Conservation (phyloP, 2,329 filamentous ascomycete species). For the Didymella sp. region DNA sequence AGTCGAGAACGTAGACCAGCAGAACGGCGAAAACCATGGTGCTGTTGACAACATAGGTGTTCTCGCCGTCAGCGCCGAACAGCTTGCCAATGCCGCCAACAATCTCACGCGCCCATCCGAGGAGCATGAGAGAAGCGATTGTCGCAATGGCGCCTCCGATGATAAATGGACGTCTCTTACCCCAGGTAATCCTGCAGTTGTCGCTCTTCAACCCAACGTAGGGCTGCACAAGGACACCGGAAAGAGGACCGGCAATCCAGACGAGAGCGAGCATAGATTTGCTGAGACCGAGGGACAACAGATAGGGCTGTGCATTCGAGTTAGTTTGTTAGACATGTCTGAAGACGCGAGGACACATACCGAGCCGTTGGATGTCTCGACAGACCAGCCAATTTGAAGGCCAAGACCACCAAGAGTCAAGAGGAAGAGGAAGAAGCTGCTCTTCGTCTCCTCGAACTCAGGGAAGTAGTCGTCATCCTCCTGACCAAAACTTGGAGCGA, state of each 20-base stretch:
- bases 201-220: constrained; percentile 63
- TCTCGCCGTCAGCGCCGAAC: constrained; percentile 74
- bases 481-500: constrained; percentile 44
- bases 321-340: background rate
- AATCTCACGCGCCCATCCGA: constrained; percentile 60
- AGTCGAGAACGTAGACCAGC: constrained; percentile 89
- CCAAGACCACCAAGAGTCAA: constrained; percentile 86
- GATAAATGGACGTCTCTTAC: constrained; percentile 61
- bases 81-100: constrained; percentile 71
- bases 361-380: constrained; percentile 92
- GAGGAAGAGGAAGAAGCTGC: constrained; percentile 82
- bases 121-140: constrained; percentile 57
- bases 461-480: constrained; percentile 53
- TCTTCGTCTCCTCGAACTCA: constrained; percentile 72
- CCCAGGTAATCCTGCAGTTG: constrained; percentile 56
- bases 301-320: constrained; percentile 52
- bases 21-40: constrained; percentile 82
- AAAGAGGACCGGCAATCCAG: constrained; percentile 64
- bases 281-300: constrained; percentile 60
- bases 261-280: constrained; percentile 61
- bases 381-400: constrained; percentile 93
- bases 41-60: constrained; percentile 66
- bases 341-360: constrained; percentile 49
- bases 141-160: constrained; percentile 58
- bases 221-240: constrained; percentile 61